phyloP scores from a whole-genome alignment of 2,329 filamentous ascomycete species.

The Fusarium xyrophilum region DNA sequence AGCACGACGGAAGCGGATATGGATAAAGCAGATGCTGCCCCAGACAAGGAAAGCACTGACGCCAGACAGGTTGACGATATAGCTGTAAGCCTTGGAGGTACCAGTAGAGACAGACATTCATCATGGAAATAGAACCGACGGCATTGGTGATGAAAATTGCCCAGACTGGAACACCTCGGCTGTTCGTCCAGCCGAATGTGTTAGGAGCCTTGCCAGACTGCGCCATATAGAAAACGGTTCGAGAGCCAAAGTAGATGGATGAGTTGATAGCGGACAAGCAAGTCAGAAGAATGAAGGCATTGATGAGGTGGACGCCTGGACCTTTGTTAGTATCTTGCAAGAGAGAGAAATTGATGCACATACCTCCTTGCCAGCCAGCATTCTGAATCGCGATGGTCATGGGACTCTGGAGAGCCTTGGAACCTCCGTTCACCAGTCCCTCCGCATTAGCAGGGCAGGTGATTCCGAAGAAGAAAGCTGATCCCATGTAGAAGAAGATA shows the following conservation, averaged over 20 bases:
- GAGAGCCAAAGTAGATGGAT: constrained; percentile 78
- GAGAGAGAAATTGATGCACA: not conserved
- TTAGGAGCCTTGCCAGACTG: constrained; percentile 74
- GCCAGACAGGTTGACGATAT: constrained; percentile 74
- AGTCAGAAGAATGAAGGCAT: constrained; percentile 77
- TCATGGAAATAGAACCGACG: constrained; percentile 75
- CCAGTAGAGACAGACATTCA: constrained; percentile 74
- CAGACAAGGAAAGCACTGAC: constrained; percentile 77
- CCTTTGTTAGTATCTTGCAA: constrained; percentile 4
- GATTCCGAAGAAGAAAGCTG: constrained; percentile 76
- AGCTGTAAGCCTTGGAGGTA: constrained; percentile 68
- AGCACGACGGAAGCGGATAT: constrained; percentile 73
- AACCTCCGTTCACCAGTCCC: constrained; percentile 66
- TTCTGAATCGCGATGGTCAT: constrained; percentile 78
- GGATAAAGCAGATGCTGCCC: constrained; percentile 73
- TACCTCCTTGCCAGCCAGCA: constrained; percentile 73
- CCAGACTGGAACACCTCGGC: constrained; percentile 65
- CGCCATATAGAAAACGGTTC: constrained; percentile 78
- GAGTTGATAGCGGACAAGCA: constrained; percentile 76
- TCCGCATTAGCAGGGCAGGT: constrained; percentile 73
- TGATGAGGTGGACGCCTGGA: constrained; percentile 71
- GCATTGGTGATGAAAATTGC: constrained; percentile 73
- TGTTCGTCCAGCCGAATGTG: constrained; percentile 72
- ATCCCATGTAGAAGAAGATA: constrained; percentile 70
- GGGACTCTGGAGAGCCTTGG: constrained; percentile 71